Base-by-base conservation (phyloP, 495 filamentous ascomycete genomes). In the Aspergillus nanangensis region DNA sequence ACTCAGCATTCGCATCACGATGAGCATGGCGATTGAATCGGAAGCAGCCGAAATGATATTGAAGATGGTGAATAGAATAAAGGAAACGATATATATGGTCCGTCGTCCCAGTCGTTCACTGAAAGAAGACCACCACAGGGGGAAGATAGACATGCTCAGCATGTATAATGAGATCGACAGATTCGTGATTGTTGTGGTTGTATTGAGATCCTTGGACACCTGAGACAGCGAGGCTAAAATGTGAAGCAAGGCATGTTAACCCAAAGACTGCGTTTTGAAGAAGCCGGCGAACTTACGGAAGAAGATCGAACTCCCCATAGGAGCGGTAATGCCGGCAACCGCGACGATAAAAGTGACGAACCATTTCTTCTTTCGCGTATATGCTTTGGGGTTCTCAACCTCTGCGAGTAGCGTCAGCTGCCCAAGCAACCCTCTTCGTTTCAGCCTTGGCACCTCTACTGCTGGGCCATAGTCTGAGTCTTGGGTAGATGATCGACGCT, bases 101-200 rank as follows among this genome's bases (percentile, higher is more conserved):
- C 92, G 77, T 31, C 92, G 79, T 17, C 92, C 92, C 3, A 88
- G 63, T 3, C 79, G 77, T 63, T 96, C 92, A 9, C 87, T 91
- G 59, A 96, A 94, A 3, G 82, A 85, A 2, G 87, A 93, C 91
- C 91, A 96, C 89, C 90, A 96, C 4, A 96, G 76, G 2, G 91
- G 91, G 50, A 90, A 95, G 20, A 96, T 88, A 14, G 84, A 79
- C 89, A 96, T 93, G 44, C 78, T 70, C 5, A 95, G 75, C 90
- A 95, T 92, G 60, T 94, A 96, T 40, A 95, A 62, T 2, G 91
- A 86, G 8, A 94, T 83, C 4, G 86, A 85, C 36, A 95, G 56
- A 58, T 96, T 96, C 19, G 88, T 81, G 22, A 91, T 71, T 1
- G 86, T 84, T n/a, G 79, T 61, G 0, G 79, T 79, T 15, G 83